phyloP scores from a whole-genome alignment of 2,329 filamentous ascomycete genomes.

The Botrytis sinoallii region DNA sequence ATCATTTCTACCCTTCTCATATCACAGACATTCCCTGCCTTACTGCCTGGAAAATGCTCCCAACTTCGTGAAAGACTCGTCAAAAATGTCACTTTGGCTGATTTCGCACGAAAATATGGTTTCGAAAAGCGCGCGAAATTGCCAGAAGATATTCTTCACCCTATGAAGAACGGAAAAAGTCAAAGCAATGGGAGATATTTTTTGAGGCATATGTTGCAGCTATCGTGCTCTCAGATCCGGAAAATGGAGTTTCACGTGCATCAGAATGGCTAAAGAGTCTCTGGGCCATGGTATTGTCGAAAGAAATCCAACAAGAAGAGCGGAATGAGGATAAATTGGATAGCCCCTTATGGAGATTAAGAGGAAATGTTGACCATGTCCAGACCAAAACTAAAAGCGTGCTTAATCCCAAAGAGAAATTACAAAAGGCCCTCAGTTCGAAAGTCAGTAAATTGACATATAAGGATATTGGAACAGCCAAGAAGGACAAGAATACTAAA shows the following conservation, averaged over 20 bases:
- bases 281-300: conserved; percentile 64
- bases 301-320: conserved; percentile 49
- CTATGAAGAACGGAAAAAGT: conserved; percentile 47
- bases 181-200: conserved; percentile 82
- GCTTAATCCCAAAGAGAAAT: conserved; percentile 50
- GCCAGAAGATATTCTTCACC: conserved; percentile 16
- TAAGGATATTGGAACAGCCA: conserved; percentile 51
- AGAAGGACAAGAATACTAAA: conserved; percentile 52
- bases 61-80: conserved; percentile 77
- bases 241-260: conserved; percentile 57
- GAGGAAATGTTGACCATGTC: conserved; percentile 23
- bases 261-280: conserved; percentile 71
- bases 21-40: conserved; percentile 64
- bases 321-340: conserved; percentile 24
- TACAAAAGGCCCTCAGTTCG: conserved; percentile 51
- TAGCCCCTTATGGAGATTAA: conserved; percentile 35
- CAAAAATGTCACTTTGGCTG: conserved; percentile 73
- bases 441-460: conserved; percentile 59
- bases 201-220: conserved; percentile 90
- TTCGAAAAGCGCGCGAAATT: conserved; percentile 63
- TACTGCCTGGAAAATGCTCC: conserved; percentile 66
- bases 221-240: conserved; percentile 64
- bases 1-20: conserved; percentile 73
- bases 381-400: conserved; percentile 3
- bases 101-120: conserved; percentile 67